Base-by-base conservation (phyloP, 176 grass and related monocot genomes). In the Rhipidocladum racemiflorum region DNA sequence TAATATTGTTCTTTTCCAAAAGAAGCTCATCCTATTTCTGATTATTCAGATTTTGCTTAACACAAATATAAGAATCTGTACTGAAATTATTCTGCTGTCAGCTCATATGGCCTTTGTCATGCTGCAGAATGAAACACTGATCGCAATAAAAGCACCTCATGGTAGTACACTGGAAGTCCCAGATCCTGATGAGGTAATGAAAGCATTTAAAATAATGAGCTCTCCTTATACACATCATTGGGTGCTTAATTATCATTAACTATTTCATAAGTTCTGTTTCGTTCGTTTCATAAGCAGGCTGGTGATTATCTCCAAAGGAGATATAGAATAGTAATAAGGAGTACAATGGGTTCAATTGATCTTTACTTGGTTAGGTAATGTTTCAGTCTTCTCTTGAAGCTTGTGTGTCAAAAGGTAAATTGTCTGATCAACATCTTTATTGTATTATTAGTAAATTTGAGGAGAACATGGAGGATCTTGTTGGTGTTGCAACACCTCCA, bases 81-180 rank as follows among this genome's bases (percentile, higher is more conserved):
- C 6, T 72, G 61, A 77, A 63, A 56, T 79, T 32, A 42, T 83
- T 72, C n/a, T 81, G 66, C 51, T 67, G 57, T 29, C 8, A 77
- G n/a, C 66, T 89, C 51, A 81, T 83, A 51, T 81, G 32, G 42
- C 23, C 25, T 80, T 84, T 84, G 55, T 69, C 9, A 7, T 56
- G 50, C 61, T 92, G 72, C 89, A 98, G 96, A 88, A 95, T 89
- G 62, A 91, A 83, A 92, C 88, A 78, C 48, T 98, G 74, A 87
- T 98, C 70, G 87, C 91, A 80, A 93, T 98, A 86, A 98, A 98
- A 91, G 96, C 90, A 72, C 96, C 96, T 76, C 92, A 88, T 80
- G 92, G 92, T 51, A 91, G 90, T 84, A 91, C 89, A 70, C 63
- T 98, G 18, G 96, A 98, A 92, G 96, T 98, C 42, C 92, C 96